phyloP scores from a whole-genome alignment of 2,329 filamentous ascomycete species.

The Xylaria polymorpha region DNA sequence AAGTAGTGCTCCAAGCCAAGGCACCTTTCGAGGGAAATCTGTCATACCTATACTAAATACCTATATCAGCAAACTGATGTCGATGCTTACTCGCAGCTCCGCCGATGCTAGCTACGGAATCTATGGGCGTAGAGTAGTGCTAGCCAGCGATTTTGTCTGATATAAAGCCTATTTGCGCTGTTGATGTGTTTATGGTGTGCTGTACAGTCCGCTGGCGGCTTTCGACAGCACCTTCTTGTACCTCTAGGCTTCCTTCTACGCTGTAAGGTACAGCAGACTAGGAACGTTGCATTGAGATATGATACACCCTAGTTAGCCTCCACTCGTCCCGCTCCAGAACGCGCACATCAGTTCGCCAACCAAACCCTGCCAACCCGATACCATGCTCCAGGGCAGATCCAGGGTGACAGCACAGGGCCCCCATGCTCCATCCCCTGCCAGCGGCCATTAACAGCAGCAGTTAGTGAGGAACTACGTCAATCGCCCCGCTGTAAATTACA shows the following conservation, averaged over 20 bases:
- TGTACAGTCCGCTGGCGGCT: not conserved
- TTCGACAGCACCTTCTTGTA: not conserved
- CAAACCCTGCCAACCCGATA: not conserved
- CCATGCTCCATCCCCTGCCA: conserved; percentile 1
- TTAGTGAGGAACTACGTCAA: conserved; percentile 45
- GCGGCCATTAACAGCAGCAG: conserved; percentile 5
- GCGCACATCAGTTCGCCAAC: conserved; percentile 11
- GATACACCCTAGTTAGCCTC: not conserved
- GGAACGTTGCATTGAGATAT: not conserved
- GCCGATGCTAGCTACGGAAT: not conserved
- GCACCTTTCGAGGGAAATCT: not conserved
- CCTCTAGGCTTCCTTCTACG: not conserved
- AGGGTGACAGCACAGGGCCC: conserved; percentile 10
- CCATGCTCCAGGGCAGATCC: conserved; percentile 16
- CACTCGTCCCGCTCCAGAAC: conserved; percentile 12
- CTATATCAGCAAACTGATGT: not conserved
- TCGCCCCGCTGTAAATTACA: conserved; percentile 34
- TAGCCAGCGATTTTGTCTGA: not conserved
- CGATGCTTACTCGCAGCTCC: conserved; percentile 9
- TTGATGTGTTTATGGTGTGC: too few relatives aligned
- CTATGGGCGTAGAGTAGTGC: not conserved
- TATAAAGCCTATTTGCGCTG: not conserved
- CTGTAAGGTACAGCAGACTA: not conserved
- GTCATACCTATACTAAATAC: not conserved
- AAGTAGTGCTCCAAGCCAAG: not conserved